Evolutionary conservation across 2,329 filamentous ascomycete genomes (phyloP).

Genomic region (Ceratocystis alfenasii): DNA sequence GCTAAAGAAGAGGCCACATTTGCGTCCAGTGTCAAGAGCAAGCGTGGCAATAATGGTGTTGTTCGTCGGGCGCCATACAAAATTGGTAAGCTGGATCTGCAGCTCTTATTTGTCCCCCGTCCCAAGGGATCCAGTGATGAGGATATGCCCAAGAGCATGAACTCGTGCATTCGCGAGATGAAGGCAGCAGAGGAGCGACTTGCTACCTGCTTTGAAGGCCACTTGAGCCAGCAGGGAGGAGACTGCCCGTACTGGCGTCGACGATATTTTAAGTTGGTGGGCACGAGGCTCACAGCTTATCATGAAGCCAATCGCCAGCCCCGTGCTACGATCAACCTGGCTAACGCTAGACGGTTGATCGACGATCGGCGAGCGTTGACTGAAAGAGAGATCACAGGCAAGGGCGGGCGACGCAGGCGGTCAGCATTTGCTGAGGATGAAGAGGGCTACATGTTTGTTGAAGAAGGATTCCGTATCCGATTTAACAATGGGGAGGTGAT

Average conservation of each 20-base stretch:
- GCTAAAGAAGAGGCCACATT: slow-evolving; percentile 71
- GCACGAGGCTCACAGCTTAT: slow-evolving; percentile 84
- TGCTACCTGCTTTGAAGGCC: slow-evolving; percentile 70
- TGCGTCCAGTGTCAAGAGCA: slow-evolving; percentile 85
- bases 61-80: slow-evolving; percentile 88
- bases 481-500: slow-evolving; percentile 98
- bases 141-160: slow-evolving; percentile 99
- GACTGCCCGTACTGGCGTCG: slow-evolving; percentile 99
- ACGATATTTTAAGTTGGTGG: slow-evolving; percentile 88
- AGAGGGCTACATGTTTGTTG: slow-evolving; percentile 98
- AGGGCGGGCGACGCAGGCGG: slow-evolving; percentile 68
- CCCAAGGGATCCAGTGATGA: slow-evolving; percentile 79
- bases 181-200: slow-evolving; percentile 75
- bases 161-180: slow-evolving; percentile 85
- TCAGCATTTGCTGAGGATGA: slow-evolving; percentile 97
- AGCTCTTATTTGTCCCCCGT: slow-evolving; percentile 87
- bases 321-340: slow-evolving; percentile 89
- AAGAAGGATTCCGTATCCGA: slow-evolving; percentile 96
- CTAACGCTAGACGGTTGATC: slow-evolving; percentile 84
- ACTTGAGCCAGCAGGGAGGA: slow-evolving; percentile 89
- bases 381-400: slow-evolving; percentile 69
- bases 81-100: slow-evolving; percentile 85
- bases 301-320: slow-evolving; percentile 93
- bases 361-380: slow-evolving; percentile 78
- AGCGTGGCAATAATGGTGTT: slow-evolving; percentile 59